These are phyloP conservation scores for Vanderwaltozyma yarrowii DNA, from an alignment of 805 yeast genomes.

Conservation along the genomic window DNA sequence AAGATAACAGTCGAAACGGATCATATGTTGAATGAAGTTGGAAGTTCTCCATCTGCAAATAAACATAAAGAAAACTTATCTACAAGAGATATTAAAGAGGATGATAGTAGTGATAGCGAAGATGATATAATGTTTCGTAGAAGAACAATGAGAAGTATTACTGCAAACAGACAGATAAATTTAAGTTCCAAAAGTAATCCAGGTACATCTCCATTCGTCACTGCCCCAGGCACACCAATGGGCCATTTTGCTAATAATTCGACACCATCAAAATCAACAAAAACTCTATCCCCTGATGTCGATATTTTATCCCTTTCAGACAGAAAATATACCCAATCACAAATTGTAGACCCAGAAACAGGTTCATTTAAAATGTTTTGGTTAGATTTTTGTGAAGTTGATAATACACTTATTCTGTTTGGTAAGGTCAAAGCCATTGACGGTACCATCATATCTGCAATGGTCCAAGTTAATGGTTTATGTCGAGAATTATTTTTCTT, in stretches of 20 bases:
- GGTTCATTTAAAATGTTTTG: constrained; percentile 67
- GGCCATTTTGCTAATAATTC: not conserved
- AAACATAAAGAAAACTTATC: not conserved
- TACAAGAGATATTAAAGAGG: constrained; percentile 13
- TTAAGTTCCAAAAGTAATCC: constrained; percentile 16
- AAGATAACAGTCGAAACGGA: not conserved
- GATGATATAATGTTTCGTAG: constrained; percentile 25
- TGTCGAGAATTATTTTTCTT: constrained; percentile 65
- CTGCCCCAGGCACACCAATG: constrained; percentile 27
- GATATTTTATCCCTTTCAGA: constrained; percentile 6
- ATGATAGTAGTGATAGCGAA: constrained; percentile 27
- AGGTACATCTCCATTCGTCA: constrained; percentile 23
- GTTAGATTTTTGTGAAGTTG: constrained; percentile 81
- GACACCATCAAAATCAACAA: not conserved
- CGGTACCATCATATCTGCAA: constrained; percentile 54
- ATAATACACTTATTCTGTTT: constrained; percentile 56
- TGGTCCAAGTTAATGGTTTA: constrained; percentile 65
- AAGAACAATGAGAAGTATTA: constrained; percentile 23
- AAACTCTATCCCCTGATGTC: constrained; percentile 1
- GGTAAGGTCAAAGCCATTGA: constrained; percentile 65
- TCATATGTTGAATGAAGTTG: constrained; percentile 1
- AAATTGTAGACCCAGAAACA: constrained; percentile 31
- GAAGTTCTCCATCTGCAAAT: constrained; percentile 3
- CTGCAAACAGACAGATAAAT: constrained; percentile 18
- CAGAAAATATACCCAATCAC: constrained; percentile 16